phyloP scores from a whole-genome alignment of 2,329 filamentous ascomycete species.

The Aureobasidium namibiae region DNA sequence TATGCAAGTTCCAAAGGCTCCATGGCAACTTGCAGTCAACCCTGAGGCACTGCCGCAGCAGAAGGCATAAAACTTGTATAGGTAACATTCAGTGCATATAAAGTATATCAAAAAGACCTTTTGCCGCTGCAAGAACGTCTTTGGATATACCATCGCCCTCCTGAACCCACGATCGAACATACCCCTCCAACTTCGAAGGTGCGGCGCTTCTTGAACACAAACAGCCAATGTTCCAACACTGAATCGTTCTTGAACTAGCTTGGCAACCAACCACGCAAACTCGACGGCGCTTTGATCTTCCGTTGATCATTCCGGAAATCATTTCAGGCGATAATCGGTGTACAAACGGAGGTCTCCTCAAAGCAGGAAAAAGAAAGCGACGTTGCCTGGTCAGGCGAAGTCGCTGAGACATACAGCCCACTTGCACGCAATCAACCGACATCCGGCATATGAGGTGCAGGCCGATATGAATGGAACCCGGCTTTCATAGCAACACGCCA shows the following conservation, averaged over 20 bases:
- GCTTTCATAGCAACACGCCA: not conserved
- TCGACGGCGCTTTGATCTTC: conserved; percentile 4
- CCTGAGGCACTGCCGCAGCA: not conserved
- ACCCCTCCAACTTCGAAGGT: not conserved
- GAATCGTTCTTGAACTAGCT: not conserved
- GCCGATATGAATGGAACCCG: conserved; percentile 4
- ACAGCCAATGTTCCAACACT: not conserved
- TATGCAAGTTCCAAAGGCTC: conserved; percentile 6
- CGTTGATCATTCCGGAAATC: not conserved
- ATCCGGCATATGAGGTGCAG: conserved; percentile 11
- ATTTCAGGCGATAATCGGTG: conserved; percentile 4
- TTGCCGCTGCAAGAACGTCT: not conserved
- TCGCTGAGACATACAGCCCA: conserved; percentile 12
- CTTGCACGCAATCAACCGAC: conserved; percentile 10
- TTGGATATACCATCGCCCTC: not conserved
- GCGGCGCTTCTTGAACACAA: not conserved
- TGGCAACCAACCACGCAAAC: conserved; percentile 1
- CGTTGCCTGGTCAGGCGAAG: conserved; percentile 10
- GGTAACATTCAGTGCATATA: not conserved
- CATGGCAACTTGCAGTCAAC: conserved; percentile 10
- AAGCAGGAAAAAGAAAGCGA: conserved; percentile 9
- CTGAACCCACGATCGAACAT: not conserved
- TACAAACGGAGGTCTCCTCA: conserved; percentile 1
- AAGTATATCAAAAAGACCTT: conserved; percentile 3
- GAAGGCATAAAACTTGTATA: conserved; percentile 4